phyloP scores from a whole-genome alignment of 2,329 filamentous ascomycete genomes.

The Cytospora leucostoma region DNA sequence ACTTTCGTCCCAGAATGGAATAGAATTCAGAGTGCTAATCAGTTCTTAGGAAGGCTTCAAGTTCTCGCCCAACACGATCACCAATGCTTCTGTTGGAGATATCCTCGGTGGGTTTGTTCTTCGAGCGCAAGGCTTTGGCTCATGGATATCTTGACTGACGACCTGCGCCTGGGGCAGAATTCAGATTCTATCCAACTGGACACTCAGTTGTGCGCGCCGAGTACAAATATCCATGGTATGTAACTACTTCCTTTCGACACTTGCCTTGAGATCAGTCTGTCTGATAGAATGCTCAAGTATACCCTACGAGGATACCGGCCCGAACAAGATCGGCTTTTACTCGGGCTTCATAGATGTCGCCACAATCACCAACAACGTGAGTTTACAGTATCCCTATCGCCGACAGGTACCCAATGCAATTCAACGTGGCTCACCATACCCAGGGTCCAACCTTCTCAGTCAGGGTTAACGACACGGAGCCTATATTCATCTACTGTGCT shows the following conservation, averaged over 20 bases:
- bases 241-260: not conserved
- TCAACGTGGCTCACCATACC: slow-evolving; percentile 12
- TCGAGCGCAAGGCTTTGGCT: not conserved
- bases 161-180: slow-evolving; percentile 41
- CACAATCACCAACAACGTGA: slow-evolving; percentile 48
- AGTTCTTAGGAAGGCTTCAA: slow-evolving; percentile 35
- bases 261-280: not conserved
- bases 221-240: slow-evolving; percentile 56
- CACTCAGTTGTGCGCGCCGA: slow-evolving; percentile 66
- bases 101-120: slow-evolving; percentile 43
- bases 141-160: slow-evolving; percentile 21
- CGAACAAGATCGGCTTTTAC: slow-evolving; percentile 54
- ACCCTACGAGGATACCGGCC: slow-evolving; percentile 56
- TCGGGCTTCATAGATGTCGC: slow-evolving; percentile 51
- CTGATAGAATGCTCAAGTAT: slow-evolving; percentile 37
- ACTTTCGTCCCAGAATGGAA: slow-evolving; percentile 23
- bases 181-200: slow-evolving; percentile 62
- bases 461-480: slow-evolving; percentile 60
- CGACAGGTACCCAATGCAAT: slow-evolving; percentile 29
- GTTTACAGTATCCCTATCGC: slow-evolving; percentile 25
- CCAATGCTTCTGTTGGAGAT: slow-evolving; percentile 47
- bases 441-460: slow-evolving; percentile 47
- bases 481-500: slow-evolving; percentile 71
- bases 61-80: slow-evolving; percentile 40
- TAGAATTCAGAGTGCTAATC: slow-evolving; percentile 22